A percentile compares a stretch with the other conserved stretches of the same genome.
Evolutionary conservation across 257 asterid species (phyloP).

Genomic region (Nicotiana knightiana): DNA sequence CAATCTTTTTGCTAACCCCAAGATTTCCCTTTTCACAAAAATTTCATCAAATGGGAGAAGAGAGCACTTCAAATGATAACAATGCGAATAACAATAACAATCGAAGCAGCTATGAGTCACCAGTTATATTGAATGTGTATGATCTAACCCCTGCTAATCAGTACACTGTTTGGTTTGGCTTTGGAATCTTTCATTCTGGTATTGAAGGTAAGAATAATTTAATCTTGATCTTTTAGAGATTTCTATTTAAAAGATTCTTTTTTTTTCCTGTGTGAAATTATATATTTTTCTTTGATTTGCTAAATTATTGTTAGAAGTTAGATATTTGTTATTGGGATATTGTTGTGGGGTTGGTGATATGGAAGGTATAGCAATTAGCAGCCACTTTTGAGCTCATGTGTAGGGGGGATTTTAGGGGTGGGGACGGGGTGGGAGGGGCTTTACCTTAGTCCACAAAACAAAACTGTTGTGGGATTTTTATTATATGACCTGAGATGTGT

Average conservation of each 20-base stretch:
- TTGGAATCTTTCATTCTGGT: slow-evolving; percentile 53
- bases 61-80: slow-evolving; percentile 11
- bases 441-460: background rate
- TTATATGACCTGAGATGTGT: too few relatives aligned
- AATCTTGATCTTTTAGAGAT: background rate
- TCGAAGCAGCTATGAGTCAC: slow-evolving; percentile 25
- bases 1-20: background rate
- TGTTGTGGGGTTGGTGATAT: background rate
- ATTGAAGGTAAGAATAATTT: slow-evolving; percentile 36
- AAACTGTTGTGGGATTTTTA: background rate
- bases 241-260: background rate
- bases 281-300: background rate
- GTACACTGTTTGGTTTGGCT: slow-evolving; percentile 41
- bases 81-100: slow-evolving; percentile 5
- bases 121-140: slow-evolving; percentile 40
- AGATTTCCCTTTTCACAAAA: background rate
- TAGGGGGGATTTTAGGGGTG: background rate
- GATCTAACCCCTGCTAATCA: slow-evolving; percentile 42
- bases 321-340: background rate
- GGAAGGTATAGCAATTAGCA: too few relatives aligned
- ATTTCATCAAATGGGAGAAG: slow-evolving; percentile 26
- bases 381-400: background rate
- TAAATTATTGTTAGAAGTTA: background rate
- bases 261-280: background rate
- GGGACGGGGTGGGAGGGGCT: background rate